Evolutionary conservation across 768 basidiomycete genomes (phyloP), one percentile per base, ranked within the genome.

Genomic region (Kwoniella europaea): DNA sequence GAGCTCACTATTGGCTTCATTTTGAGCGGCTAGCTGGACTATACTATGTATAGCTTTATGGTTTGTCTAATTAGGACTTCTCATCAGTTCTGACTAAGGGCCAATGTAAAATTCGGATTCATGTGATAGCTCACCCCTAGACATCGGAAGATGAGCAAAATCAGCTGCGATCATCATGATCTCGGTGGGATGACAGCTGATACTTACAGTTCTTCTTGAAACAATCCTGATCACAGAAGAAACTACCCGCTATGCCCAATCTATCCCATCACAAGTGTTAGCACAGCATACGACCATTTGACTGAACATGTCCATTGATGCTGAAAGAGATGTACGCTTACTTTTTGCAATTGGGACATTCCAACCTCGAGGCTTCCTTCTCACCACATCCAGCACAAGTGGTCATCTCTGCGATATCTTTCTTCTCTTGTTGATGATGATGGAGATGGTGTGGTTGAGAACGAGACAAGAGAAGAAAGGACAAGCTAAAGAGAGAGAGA

Each of bases 311-410:
- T 10, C 27, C 27, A 27, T 56, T 56, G 54, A 10, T 27, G n/a
- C 54, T 59, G 24, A 35, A 13, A 13, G 10, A 16, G 16, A 27
- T 18, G 16, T 12, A 42, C 74, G 86, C 87, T 75, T 74, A 95
- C 94, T 95, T 95, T 84, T 88, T 90, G 85, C 95, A 98, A 7
- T 92, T 92, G 0, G 95, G 95, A 77, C 95, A 98, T 84, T 97
- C 94, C 13, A 98, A 86, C 27, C 88, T 87, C 27, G 93, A 93
- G 4, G 90, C 89, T 2, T 93, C 93, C 75, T 93, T 91, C 50
- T 91, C 92, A 70, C 92, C 74, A 71, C 82, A 83, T 27, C 82
- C 82, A 46, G 79, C 74, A 59, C 82, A 83, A 55, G 74, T 79
- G 43, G 75, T 69, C 81, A 79, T 81, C 20, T 54, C 62, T 66